These are phyloP conservation scores for Ichthyophthirius multifiliis DNA, from an alignment of 169 alveolate genomes.

Conservation along the genomic window DNA sequence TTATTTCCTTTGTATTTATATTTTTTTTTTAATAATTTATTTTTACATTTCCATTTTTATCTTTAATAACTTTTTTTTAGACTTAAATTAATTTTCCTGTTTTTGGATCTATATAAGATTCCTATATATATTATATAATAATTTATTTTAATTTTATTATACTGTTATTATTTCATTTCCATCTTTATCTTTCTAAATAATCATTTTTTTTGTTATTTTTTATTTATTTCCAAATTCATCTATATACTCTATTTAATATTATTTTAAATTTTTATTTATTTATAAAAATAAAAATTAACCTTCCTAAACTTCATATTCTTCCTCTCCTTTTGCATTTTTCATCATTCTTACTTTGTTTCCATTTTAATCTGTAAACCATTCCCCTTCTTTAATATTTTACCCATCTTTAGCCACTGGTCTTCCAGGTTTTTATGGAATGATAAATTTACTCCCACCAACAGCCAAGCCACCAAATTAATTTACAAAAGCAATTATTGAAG, in stretches of 20 bases:
- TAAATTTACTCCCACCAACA: slow-evolving; percentile 20
- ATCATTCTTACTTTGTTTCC: slow-evolving; percentile 29
- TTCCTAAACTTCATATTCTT: slow-evolving; percentile 31
- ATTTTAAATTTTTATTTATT: no score
- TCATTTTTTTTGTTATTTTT: slow-evolving; percentile 30
- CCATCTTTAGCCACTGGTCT: slow-evolving; percentile 34
- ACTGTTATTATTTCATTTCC: slow-evolving; percentile 16
- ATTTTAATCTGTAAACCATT: slow-evolving; percentile 34
- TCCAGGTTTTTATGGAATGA: not conserved
- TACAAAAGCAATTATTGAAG: slow-evolving; percentile 15
- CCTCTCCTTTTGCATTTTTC: slow-evolving; percentile 20
- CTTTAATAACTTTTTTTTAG: slow-evolving; percentile 23
- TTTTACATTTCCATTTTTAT: slow-evolving; percentile 32
- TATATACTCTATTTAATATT: not conserved
- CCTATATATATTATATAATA: not conserved
- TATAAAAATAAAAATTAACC: no score
- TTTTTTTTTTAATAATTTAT: not conserved
- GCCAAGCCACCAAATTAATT: slow-evolving; percentile 33
- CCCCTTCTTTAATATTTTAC: slow-evolving; percentile 1
- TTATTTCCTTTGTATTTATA: not conserved
- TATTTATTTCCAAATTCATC: slow-evolving; percentile 34
- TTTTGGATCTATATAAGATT: slow-evolving; percentile 27
- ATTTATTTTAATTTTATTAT: not conserved
- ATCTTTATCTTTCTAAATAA: slow-evolving; percentile 23
- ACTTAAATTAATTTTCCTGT: slow-evolving; percentile 28